Conservation (phyloP, 2,329 filamentous ascomycete species). For the Trichoderma pleuroti region DNA sequence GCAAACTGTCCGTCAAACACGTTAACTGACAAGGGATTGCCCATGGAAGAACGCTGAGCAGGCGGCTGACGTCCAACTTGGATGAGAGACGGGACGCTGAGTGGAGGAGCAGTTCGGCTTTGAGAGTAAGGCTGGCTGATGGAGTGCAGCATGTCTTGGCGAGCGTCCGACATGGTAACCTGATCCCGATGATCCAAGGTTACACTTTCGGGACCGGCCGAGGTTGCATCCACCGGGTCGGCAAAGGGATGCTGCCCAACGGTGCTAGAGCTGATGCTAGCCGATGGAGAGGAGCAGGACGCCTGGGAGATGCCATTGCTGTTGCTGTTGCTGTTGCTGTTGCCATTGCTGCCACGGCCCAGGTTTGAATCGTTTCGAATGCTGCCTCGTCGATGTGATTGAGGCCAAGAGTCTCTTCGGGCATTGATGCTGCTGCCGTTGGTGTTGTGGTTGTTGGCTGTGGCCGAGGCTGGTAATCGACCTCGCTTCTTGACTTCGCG, state of each 20-base stretch:
- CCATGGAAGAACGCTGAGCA: background rate
- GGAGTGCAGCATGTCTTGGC: slow-evolving; percentile 2
- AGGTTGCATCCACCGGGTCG: background rate
- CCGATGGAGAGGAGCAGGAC: slow-evolving; percentile 12
- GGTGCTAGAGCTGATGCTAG: slow-evolving; percentile 10
- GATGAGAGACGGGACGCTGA: slow-evolving; percentile 26
- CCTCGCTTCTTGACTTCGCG: slow-evolving; percentile 38
- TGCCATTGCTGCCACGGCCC: background rate
- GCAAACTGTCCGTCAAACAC: slow-evolving; percentile 16
- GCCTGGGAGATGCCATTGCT: background rate
- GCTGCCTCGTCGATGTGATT: slow-evolving; percentile 9
- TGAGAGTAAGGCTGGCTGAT: slow-evolving; percentile 5
- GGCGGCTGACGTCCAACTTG: slow-evolving; percentile 21
- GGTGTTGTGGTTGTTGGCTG: background rate
- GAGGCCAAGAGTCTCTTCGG: slow-evolving; percentile 14
- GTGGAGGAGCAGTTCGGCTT: slow-evolving; percentile 19
- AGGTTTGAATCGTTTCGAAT: background rate
- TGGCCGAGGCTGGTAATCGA: slow-evolving; percentile 30
- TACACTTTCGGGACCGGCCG: slow-evolving; percentile 5
- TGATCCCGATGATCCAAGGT: background rate
- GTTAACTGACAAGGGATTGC: slow-evolving; percentile 3
- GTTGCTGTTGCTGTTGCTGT: background rate
- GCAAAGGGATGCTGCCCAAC: background rate
- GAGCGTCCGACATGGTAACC: background rate
- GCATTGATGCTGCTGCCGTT: background rate